A percentile compares a stretch with the other conserved stretches of the same genome.
These are phyloP conservation scores for Diaporthe sp. DNA, from an alignment of 2,329 filamentous ascomycete genomes.

Conservation along the genomic window DNA sequence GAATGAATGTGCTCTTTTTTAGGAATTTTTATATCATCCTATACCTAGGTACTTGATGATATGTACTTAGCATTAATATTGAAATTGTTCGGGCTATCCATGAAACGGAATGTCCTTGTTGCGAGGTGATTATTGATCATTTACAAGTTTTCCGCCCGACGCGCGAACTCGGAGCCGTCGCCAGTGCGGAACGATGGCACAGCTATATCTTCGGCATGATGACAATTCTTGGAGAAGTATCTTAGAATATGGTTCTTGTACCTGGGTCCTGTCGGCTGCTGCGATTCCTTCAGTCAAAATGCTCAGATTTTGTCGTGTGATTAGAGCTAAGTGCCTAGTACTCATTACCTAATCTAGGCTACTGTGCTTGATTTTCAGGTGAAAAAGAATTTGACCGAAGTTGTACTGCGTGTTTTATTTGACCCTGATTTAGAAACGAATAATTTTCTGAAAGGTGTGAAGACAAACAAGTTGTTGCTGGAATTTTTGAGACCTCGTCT, in stretches of 20 bases:
- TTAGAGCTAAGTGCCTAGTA: background rate
- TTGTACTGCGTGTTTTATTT: too few relatives aligned
- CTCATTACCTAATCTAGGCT: background rate
- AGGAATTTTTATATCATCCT: too few relatives aligned
- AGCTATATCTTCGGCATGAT: background rate
- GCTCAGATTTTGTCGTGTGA: too few relatives aligned
- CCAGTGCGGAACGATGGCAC: background rate
- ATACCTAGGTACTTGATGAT: too few relatives aligned
- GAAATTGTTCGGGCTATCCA: background rate
- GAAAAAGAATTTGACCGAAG: too few relatives aligned
- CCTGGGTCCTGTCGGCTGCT: background rate
- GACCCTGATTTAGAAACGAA: background rate
- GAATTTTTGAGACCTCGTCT: background rate
- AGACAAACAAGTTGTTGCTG: background rate
- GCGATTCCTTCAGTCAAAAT: background rate
- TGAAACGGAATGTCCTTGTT: background rate
- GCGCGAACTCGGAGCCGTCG: background rate
- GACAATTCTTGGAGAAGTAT: background rate
- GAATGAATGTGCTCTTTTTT: too few relatives aligned
- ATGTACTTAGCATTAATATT: background rate
- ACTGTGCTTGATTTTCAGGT: background rate
- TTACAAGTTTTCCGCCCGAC: background rate
- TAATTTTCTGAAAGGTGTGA: background rate
- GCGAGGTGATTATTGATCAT: background rate
- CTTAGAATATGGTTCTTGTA: background rate